Conservation (phyloP, 1,284 basidiomycete species). For the Ustilago shanxiensis region DNA sequence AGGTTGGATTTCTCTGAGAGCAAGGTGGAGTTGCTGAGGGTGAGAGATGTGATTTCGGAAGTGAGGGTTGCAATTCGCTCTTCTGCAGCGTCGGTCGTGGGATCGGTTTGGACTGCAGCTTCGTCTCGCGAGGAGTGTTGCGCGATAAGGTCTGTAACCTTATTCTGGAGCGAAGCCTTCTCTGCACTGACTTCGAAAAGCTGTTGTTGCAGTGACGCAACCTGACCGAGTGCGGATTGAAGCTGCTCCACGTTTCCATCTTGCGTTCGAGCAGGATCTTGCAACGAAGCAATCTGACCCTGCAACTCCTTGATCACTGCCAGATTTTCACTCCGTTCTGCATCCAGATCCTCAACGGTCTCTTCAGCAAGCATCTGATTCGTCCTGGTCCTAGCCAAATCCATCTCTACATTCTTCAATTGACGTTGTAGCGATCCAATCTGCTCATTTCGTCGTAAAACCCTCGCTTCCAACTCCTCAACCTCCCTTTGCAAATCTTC, state of each 20-base stretch:
- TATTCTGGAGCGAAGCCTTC: not conserved
- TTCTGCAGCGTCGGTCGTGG: not conserved
- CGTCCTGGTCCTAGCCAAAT: conserved; percentile 34
- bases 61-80: not conserved
- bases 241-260: not conserved
- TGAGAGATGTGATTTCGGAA: not conserved
- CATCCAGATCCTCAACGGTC: conserved; percentile 30
- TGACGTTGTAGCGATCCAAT: conserved; percentile 47
- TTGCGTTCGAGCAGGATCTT: not conserved
- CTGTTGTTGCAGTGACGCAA: not conserved
- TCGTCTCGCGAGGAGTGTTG: not conserved
- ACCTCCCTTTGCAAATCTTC: conserved; percentile 5
- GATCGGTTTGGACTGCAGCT: not conserved
- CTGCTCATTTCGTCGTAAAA: conserved; percentile 51
- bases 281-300: not conserved
- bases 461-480: conserved; percentile 28
- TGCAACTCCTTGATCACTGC: conserved; percentile 7
- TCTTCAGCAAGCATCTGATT: conserved; percentile 44
- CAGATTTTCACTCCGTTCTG: conserved; percentile 7
- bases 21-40: not conserved
- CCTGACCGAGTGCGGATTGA: not conserved
- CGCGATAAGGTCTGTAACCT: conserved; percentile 6
- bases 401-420: conserved; percentile 16
- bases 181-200: not conserved
- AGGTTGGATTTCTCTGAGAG: not conserved